Evolutionary conservation across 805 yeast genomes (phyloP).

Genomic region (Saturnispora kantuleensis): DNA sequence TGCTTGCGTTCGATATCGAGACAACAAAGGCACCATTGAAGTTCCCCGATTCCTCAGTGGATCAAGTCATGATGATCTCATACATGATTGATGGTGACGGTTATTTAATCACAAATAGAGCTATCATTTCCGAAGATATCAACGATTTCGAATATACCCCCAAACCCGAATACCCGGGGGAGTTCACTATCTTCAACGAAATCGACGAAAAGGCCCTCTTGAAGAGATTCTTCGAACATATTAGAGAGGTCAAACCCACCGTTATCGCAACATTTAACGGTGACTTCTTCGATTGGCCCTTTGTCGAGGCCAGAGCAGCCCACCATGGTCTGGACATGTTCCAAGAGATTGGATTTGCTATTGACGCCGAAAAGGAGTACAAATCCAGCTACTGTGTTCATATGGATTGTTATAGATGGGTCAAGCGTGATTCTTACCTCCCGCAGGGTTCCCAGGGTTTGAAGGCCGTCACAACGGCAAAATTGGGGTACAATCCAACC

Average conservation of each 20-base stretch:
- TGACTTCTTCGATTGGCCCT: slow-evolving; percentile 99
- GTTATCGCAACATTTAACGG: slow-evolving; percentile 98
- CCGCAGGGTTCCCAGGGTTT: slow-evolving; percentile 99
- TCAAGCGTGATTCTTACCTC: slow-evolving; percentile 89
- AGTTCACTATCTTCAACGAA: slow-evolving; percentile 84
- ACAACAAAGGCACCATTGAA: slow-evolving; percentile 94
- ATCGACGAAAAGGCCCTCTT: slow-evolving; percentile 69
- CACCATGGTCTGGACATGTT: slow-evolving; percentile 81
- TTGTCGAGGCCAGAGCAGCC: slow-evolving; percentile 79
- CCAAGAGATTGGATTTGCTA: slow-evolving; percentile 88
- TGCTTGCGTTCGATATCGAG: slow-evolving; percentile 94
- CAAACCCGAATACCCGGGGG: slow-evolving; percentile 88
- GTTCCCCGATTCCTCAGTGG: slow-evolving; percentile 85
- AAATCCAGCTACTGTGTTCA: slow-evolving; percentile 88
- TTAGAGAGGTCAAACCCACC: slow-evolving; percentile 81
- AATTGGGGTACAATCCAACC: slow-evolving; percentile 91
- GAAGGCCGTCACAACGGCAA: slow-evolving; percentile 94
- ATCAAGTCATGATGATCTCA: slow-evolving; percentile 97
- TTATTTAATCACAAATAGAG: slow-evolving; percentile 84
- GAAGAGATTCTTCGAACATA: slow-evolving; percentile 76
- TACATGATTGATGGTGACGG: slow-evolving; percentile 99
- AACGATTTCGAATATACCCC: slow-evolving; percentile 98
- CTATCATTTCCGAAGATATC: slow-evolving; percentile 87
- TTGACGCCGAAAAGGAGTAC: slow-evolving; percentile 84
- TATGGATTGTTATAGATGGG: slow-evolving; percentile 98